These are phyloP conservation scores for Tieghemostelium lacteum DNA, from an alignment of 78 protist species.

Conservation along the genomic window DNA sequence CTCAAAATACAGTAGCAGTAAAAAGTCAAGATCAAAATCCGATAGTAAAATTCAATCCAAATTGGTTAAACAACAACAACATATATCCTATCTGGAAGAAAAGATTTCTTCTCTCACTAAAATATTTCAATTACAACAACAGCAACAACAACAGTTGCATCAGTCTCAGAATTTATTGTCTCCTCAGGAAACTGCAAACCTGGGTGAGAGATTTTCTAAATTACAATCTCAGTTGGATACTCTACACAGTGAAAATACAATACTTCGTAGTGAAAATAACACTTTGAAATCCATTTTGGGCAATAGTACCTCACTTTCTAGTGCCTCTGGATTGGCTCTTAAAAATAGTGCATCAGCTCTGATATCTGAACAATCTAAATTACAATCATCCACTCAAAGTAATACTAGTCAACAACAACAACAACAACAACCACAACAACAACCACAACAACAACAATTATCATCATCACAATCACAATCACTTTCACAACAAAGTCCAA, in stretches of 20 bases:
- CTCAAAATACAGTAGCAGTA: not conserved
- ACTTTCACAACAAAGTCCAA: no score
- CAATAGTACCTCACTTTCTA: not conserved
- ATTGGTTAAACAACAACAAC: slow-evolving; percentile 31
- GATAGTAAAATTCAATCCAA: slow-evolving; percentile 40
- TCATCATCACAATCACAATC: no score
- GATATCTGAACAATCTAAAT: no score
- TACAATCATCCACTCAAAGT: no score
- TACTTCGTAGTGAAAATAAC: slow-evolving; percentile 44
- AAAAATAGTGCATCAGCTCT: slow-evolving; percentile 9
- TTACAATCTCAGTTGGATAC: slow-evolving; percentile 54
- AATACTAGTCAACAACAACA: no score
- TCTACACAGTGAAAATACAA: slow-evolving; percentile 44
- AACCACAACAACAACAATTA: no score
- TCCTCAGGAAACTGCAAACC: no score
- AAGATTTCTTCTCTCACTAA: slow-evolving; percentile 47
- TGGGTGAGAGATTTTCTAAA: slow-evolving; percentile 5
- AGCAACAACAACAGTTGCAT: slow-evolving; percentile 21
- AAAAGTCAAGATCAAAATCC: not conserved
- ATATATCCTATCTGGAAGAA: slow-evolving; percentile 63
- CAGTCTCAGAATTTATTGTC: slow-evolving; percentile 19
- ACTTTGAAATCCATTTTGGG: slow-evolving; percentile 32
- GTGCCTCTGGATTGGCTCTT: slow-evolving; percentile 33
- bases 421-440: no score
- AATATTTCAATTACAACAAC: slow-evolving; percentile 35